Base-by-base conservation (phyloP, 352 stramenopile species). In the Peronospora destructor region DNA sequence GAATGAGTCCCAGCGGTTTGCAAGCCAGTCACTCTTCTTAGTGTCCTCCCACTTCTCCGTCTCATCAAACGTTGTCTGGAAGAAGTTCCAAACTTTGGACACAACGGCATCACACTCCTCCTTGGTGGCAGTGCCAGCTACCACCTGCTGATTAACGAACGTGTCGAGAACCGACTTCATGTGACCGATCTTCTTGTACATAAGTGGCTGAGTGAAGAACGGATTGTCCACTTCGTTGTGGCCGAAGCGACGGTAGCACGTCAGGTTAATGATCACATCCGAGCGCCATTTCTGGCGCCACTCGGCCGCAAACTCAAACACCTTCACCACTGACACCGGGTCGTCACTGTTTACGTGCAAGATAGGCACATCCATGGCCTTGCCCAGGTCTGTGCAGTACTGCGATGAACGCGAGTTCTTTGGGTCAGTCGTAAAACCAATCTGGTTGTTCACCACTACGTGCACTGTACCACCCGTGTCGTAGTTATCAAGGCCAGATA, bases 161-260 rank as follows among this genome's bases (percentile, higher is more conserved):
- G 95, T 86, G 53, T 97, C 72, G 0, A 98, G 69, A 5, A 95
- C 92, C 14, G 84, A 85, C n/a, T 85, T 88, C 66, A 98, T 95
- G 46, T 86, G 71, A 2, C 67, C 76, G 59, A 98, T 98, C 62
- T 91, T 84, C 56, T 95, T 91, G 78, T 99, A 98, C 61, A 98
- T 85, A n/a, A 93, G 76, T 8, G 96, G 96, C 74, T 99, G 96
- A n/a, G 96, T 99, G 65, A 98, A 98, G 46, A 95, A 85, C 30
- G 96, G 96, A 60, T 98, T 95, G 75, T 99, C 96, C 41, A 98
- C 82, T 75, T 99, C 96, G 72, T 98, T 99, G 78, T 99, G 96
- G 4, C 96, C 96, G 64, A 97, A 96, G 16, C 91, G 78, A 60
- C 96, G 89, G 76, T 98, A 99, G 66, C 96, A 97, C 49, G 98